A percentile compares a stretch with the other conserved stretches of the same genome.
Evolutionary conservation across 768 basidiomycete genomes (phyloP).

Genomic region (Mycena olivaceomarginata): DNA sequence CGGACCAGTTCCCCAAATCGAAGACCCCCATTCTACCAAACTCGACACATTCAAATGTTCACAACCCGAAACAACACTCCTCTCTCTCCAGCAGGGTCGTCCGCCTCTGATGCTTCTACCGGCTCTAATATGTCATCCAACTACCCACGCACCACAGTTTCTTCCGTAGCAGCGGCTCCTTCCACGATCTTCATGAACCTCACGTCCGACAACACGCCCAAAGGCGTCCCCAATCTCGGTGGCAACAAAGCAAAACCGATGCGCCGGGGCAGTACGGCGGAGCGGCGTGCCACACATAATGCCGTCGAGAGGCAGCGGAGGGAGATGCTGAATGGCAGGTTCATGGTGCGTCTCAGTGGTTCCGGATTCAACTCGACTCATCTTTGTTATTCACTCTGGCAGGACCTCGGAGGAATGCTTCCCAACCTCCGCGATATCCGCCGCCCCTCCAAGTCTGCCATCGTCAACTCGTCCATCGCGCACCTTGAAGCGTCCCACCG

Average conservation of each 20-base stretch:
- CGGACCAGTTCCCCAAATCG: constrained; percentile 48
- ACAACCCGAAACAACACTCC: constrained; percentile 30
- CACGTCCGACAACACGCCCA: constrained; percentile 42
- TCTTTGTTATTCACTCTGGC: background rate
- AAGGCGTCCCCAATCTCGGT: constrained; percentile 7
- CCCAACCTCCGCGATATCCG: constrained; percentile 94
- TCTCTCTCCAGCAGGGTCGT: constrained; percentile 23
- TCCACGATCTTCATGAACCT: constrained; percentile 46
- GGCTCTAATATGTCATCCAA: constrained; percentile 24
- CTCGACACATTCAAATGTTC: constrained; percentile 43
- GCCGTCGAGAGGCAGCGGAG: constrained; percentile 86
- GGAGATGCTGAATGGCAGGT: constrained; percentile 84
- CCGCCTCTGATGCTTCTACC: constrained; percentile 29
- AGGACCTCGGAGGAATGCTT: constrained; percentile 94
- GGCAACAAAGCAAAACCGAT: constrained; percentile 67
- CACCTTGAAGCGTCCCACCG: constrained; percentile 89
- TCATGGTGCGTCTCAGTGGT: constrained; percentile 59
- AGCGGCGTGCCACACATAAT: constrained; percentile 87
- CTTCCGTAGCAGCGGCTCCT: constrained; percentile 49
- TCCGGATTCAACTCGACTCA: too few species aligned
- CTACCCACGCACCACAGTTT: constrained; percentile 29
- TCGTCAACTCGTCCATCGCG: constrained; percentile 96
- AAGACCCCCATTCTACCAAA: constrained; percentile 53
- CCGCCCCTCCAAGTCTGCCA: constrained; percentile 96
- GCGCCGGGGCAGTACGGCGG: constrained; percentile 85